phyloP scores from a whole-genome alignment of 805 yeast species.

The Schizosaccharomyces octosporus region DNA sequence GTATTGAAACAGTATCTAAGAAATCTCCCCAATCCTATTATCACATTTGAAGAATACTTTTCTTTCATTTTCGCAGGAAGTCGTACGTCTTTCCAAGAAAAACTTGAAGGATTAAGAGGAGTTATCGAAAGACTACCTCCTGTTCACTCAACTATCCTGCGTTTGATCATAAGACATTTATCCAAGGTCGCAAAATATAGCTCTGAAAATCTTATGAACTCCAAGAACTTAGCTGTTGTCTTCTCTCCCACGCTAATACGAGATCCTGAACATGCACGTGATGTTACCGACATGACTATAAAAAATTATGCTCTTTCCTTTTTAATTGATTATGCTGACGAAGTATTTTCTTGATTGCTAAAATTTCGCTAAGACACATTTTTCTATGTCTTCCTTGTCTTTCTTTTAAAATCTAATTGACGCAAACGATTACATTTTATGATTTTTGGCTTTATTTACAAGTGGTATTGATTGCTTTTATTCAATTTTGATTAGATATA shows the following conservation, averaged over 20 bases:
- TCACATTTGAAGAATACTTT: conserved; percentile 45
- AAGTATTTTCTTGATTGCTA: not conserved
- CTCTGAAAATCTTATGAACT: conserved; percentile 49
- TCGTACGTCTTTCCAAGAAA: conserved; percentile 6
- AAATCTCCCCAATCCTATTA: conserved; percentile 61
- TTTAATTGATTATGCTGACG: conserved; percentile 17
- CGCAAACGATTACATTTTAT: too few relatives aligned
- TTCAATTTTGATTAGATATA: too few relatives aligned
- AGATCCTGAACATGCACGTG: conserved; percentile 55
- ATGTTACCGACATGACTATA: conserved; percentile 60
- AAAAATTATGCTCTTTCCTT: conserved; percentile 60
- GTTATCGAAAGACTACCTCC: conserved; percentile 32
- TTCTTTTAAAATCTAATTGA: not conserved
- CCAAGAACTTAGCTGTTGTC: conserved; percentile 63
- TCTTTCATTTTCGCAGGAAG: conserved; percentile 29
- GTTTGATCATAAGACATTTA: conserved; percentile 38
- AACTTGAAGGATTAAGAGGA: conserved; percentile 10
- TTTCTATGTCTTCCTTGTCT: not conserved
- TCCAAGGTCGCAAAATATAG: conserved; percentile 29
- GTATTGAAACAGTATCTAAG: conserved; percentile 72
- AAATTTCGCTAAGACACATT: not conserved
- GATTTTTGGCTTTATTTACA: too few relatives aligned
- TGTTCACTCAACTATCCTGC: conserved; percentile 17
- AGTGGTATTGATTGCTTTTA: too few relatives aligned
- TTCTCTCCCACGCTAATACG: conserved; percentile 84